A percentile compares a stretch with the other conserved stretches of the same genome.
Conservation (phyloP, 768 basidiomycete genomes). For the Lactifluus piperatus region DNA sequence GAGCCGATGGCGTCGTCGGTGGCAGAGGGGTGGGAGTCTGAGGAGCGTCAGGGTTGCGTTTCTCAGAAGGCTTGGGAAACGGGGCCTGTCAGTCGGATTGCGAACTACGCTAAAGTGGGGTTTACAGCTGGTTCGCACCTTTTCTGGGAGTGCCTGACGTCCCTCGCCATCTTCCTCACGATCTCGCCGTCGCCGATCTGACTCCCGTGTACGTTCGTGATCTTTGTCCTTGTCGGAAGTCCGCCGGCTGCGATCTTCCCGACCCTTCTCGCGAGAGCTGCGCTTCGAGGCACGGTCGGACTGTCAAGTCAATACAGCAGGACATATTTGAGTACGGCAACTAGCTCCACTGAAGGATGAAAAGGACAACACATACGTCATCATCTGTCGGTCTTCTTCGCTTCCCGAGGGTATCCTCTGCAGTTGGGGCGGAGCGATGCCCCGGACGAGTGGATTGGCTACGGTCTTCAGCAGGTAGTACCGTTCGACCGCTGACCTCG, state of each 20-base stretch:
- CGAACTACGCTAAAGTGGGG: not conserved
- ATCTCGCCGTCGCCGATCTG: conserved; percentile 58
- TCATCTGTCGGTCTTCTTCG: conserved; percentile 62
- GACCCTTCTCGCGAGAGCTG: conserved; percentile 67
- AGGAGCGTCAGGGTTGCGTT: conserved; percentile 47
- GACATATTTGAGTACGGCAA: not conserved
- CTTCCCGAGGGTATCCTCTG: conserved; percentile 66
- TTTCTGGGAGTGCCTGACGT: conserved; percentile 41
- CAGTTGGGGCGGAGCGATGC: conserved; percentile 39
- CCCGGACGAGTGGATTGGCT: conserved; percentile 50
- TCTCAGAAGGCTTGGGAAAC: conserved; percentile 35
- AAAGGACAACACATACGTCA: conserved; percentile 43
- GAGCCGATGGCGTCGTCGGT: conserved; percentile 56
- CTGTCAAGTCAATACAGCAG: conserved; percentile 30
- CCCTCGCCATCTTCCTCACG: conserved; percentile 48
- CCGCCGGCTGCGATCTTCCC: conserved; percentile 65
- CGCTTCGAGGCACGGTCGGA: conserved; percentile 71
- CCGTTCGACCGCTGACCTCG: conserved; percentile 32
- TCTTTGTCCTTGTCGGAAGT: conserved; percentile 53
- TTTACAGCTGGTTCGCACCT: conserved; percentile 36
- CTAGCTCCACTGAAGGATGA: not conserved
- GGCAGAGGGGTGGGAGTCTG: conserved; percentile 33
- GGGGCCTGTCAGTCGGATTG: not conserved
- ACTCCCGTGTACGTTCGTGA: conserved; percentile 58
- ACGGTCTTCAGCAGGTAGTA: conserved; percentile 43